Evolutionary conservation across 495 filamentous ascomycete species (phyloP), one percentile per base, ranked within the genome.

Genomic region (Hypoxylon lienhwacheense): DNA sequence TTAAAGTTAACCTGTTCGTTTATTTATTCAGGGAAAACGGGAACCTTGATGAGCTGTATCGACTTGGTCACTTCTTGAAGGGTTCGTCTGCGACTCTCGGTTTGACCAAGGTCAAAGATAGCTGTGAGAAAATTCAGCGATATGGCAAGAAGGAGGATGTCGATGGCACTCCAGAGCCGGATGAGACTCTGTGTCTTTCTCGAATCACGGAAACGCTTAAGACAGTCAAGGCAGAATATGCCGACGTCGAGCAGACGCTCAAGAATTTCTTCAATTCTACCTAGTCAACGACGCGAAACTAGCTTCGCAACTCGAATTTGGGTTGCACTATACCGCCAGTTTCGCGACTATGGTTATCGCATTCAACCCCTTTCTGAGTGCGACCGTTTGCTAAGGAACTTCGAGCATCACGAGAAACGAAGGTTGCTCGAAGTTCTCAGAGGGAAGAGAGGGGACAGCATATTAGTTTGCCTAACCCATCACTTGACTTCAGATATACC

Each of bases 41-140:
- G 53, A 77, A 95, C 51, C 84, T 97, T 28, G 68, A 68, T 2
- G 73, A 83, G 47, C 84, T 98, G 11, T 96, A 91, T 12, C 76
- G 76, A 11, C 83, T 95, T 19, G 93, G 93, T 17, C 93, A 98
- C 72, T 98, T 96, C 75, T 76, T 98, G 45, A 98, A 98, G 72
- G 93, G 93, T 29, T 97, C 92, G n/a, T 96, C 92, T 7, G 93
- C 93, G 14, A 97, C 95, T 5, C 83, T 98, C 41, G 93, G 93
- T 16, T 81, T 98, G 29, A 88, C 77, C 61, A 95, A 95, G 73
- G 87, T 98, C 65, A 89, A 89, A 68, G 91, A 97, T 61, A 83
- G 80, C 46, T 98, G 93, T 69, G 92, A 97, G 70, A 88, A 95
- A 77, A 96, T 98, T 61, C 93, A 98, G 69, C 86, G 97, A 66